phyloP scores from a whole-genome alignment of 306 rosid species.

The Fagus crenata region DNA sequence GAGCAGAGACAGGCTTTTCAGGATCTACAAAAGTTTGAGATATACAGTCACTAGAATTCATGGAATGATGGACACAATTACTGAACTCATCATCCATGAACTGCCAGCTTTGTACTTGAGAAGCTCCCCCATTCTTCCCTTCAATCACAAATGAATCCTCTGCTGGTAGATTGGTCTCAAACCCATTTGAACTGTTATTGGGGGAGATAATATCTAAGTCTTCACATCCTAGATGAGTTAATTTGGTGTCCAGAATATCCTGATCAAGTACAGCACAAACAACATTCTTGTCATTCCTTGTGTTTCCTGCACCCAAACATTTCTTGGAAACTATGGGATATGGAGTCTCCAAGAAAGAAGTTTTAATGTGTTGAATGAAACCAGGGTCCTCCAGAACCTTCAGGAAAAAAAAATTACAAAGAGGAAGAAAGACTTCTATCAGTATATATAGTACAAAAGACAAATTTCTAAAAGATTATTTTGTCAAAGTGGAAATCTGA shows the following conservation, averaged over 20 bases:
- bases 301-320: constrained; percentile 30
- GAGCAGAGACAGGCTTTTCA: constrained; percentile 41
- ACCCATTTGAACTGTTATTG: constrained; percentile 47
- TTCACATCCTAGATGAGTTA: constrained; percentile 34
- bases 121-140: constrained; percentile 44
- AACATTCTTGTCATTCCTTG: constrained; percentile 32
- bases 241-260: constrained; percentile 38
- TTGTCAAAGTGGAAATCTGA: constrained; percentile 4
- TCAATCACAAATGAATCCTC: constrained; percentile 54
- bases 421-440: constrained; percentile 9
- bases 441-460: not conserved
- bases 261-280: constrained; percentile 38
- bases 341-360: constrained; percentile 54
- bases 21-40: constrained; percentile 65
- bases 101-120: constrained; percentile 78
- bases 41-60: constrained; percentile 78
- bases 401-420: constrained; percentile 18
- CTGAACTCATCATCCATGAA: constrained; percentile 66
- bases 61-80: constrained; percentile 58
- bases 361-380: constrained; percentile 54
- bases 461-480: constrained; percentile 13
- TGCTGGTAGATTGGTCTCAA: constrained; percentile 41
- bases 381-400: constrained; percentile 69
- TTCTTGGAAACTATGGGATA: constrained; percentile 32
- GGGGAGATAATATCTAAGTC: constrained; percentile 53